Conservation (phyloP, 2,329 filamentous ascomycete genomes). For the Penicillium freii region DNA sequence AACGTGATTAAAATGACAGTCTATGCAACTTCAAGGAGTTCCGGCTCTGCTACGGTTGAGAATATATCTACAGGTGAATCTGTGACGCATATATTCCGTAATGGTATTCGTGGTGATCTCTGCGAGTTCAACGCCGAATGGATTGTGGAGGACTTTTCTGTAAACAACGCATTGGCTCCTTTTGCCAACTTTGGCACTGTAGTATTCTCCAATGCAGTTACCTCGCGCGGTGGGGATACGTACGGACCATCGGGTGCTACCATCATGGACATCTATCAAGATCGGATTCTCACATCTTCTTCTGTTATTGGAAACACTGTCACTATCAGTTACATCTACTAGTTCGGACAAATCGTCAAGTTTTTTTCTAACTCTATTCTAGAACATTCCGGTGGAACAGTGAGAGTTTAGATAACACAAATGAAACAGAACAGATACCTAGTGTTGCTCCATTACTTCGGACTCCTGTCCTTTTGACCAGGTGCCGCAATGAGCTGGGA, state of each 20-base stretch:
- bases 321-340: conserved; percentile 26
- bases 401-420: not conserved
- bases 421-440: not conserved
- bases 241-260: conserved; percentile 39
- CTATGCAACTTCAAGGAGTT: conserved; percentile 41
- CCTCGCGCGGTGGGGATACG: conserved; percentile 29
- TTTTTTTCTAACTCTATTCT: not conserved
- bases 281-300: conserved; percentile 35
- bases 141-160: conserved; percentile 57
- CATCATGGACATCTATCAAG: conserved; percentile 49
- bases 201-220: conserved; percentile 44
- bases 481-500: not conserved
- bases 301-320: conserved; percentile 23
- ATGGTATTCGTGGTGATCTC: conserved; percentile 40
- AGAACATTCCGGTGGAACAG: not conserved
- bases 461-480: not conserved
- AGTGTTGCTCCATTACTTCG: not conserved
- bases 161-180: conserved; percentile 38
- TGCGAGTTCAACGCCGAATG: conserved; percentile 61
- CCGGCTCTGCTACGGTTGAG: conserved; percentile 48
- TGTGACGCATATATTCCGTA: conserved; percentile 52
- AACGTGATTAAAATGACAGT: conserved; percentile 45
- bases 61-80: conserved; percentile 53
- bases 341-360: not conserved
- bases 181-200: conserved; percentile 52